Conservation (phyloP, 192 early-diverging fungal genomes). For the Podila epigama region DNA sequence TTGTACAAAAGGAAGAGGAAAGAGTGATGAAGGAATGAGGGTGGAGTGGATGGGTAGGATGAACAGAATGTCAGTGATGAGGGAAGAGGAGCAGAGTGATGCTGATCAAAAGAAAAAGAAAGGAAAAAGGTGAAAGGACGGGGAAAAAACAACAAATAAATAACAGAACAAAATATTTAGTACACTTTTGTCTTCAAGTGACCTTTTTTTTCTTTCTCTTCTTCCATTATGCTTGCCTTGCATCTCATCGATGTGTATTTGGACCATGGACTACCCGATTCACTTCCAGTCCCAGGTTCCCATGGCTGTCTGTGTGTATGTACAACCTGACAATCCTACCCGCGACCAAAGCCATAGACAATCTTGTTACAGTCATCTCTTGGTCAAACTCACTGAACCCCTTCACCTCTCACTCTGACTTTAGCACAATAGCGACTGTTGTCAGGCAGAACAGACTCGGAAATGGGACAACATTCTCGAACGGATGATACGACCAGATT, state of each 20-base stretch:
- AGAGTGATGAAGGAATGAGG: not conserved
- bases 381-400: no score
- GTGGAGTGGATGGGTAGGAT: not conserved
- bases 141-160: not conserved
- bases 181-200: not conserved
- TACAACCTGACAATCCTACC: no score
- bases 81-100: conserved; percentile 1
- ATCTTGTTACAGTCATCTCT: no score
- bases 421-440: no score
- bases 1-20: not conserved
- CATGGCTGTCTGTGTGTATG: not conserved
- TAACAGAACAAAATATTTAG: not conserved
- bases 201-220: not conserved
- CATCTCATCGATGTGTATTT: not conserved
- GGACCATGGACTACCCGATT: not conserved
- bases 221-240: not conserved
- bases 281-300: not conserved
- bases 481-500: no score
- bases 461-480: no score
- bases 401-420: no score
- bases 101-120: not conserved
- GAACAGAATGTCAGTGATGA: no score
- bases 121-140: not conserved
- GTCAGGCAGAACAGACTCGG: no score
- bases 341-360: no score